These are phyloP conservation scores for Microsporum ferrugineum DNA, from an alignment of 2,329 filamentous ascomycete species.

Conservation along the genomic window DNA sequence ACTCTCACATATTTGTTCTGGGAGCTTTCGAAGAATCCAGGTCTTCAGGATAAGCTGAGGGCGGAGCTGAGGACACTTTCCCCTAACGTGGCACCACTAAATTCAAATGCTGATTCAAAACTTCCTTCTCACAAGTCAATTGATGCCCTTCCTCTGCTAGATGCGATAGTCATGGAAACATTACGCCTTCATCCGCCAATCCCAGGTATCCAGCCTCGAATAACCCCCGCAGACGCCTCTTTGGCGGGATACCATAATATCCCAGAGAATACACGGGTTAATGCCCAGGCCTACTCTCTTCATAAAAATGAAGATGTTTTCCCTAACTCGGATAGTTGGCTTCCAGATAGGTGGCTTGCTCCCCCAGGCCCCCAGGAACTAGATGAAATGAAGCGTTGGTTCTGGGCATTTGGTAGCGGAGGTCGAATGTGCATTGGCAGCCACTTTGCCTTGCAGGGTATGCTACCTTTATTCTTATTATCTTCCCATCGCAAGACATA, in stretches of 20 bases:
- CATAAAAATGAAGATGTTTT: conserved; percentile 41
- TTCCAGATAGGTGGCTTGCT: conserved; percentile 40
- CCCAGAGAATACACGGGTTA: conserved; percentile 35
- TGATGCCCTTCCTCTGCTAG: conserved; percentile 43
- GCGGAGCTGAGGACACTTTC: conserved; percentile 29
- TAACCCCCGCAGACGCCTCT: conserved; percentile 33
- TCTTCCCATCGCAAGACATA: background rate
- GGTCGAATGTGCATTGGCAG: conserved; percentile 41
- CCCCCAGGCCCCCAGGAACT: conserved; percentile 27
- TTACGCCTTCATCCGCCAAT: conserved; percentile 51
- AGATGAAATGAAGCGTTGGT: conserved; percentile 38
- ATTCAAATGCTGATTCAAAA: background rate
- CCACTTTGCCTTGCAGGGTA: conserved; percentile 39
- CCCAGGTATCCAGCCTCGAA: conserved; percentile 50
- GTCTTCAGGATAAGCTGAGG: conserved; percentile 28
- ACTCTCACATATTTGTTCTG: conserved; percentile 37
- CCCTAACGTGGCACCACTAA: conserved; percentile 20
- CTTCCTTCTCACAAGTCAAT: conserved; percentile 27
- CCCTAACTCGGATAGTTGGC: conserved; percentile 38
- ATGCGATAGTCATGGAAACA: conserved; percentile 51
- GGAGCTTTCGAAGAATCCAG: conserved; percentile 30
- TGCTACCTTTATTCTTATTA: background rate
- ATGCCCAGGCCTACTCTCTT: conserved; percentile 41
- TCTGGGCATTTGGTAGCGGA: conserved; percentile 42
- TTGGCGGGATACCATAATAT: conserved; percentile 33